Base-by-base conservation (phyloP, 129 eudicot genomes). In the Silybum marianum region DNA sequence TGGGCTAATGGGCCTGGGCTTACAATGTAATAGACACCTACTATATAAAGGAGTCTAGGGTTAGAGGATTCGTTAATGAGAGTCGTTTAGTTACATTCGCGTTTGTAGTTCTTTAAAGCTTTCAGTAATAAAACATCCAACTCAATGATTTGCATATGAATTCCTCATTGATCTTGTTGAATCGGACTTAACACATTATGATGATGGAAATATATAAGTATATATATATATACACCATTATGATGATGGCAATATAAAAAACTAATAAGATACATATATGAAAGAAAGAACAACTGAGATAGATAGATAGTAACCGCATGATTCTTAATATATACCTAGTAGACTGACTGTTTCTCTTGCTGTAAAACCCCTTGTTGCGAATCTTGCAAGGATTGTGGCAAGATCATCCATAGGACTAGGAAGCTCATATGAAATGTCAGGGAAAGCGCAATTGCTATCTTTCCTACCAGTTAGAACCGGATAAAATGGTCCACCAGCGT, bases 401-500 rank as follows among this genome's bases (percentile, higher is more conserved):
- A 88, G 88, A 82, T 91, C 86, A 19, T 91, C 97, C 25, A 85
- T 82, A 32, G 94, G 98, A 80, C 83, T 86, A 46, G 98, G 94
- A 83, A 89, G 93, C 54, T 86, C 86, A 22, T 40, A 65, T 25
- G 98, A 91, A 24, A 69, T 71, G 4, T 86, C 84, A 62, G 87
- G 76, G 74, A 76, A 91, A 60, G 97, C 80, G 0, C 62, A 40
- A 10, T 8, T 73, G 26, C 97, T 84, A 76, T 93, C 97, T 82
- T 85, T 84, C 82, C 97, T 80, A 12, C 97, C 98, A 12, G 98
- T 93, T 38, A 54, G 76, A 72, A 93, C 79, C 0, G 98, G 98
- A 80, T 89, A 93, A 86, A 86, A 93, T 40, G 96, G 98, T 60
- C 98, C 97, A 69, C 98, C 98, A 75, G 88, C 87, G 96, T 91